Conservation (phyloP, 495 filamentous ascomycete genomes). For the Parathielavia hyrcaniae region DNA sequence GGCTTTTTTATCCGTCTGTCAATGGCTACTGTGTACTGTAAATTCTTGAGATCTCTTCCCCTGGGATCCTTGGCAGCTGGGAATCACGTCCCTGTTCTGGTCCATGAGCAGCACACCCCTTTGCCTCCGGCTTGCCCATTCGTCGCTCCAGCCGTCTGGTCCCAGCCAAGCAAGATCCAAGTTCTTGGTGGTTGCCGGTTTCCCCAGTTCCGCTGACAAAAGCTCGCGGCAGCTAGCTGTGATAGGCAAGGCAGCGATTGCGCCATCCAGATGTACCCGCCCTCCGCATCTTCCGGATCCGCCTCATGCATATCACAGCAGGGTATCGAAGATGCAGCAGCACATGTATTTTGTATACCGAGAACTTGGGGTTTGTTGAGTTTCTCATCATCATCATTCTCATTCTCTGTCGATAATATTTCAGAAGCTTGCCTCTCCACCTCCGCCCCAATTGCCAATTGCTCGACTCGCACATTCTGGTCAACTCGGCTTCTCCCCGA, state of each 20-base stretch:
- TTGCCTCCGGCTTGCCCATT: not conserved
- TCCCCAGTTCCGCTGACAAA: slow-evolving; percentile 3
- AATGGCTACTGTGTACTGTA: no score
- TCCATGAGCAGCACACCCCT: not conserved
- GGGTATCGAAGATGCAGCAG: not conserved
- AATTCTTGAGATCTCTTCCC: no score
- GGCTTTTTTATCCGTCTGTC: no score
- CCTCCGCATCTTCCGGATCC: slow-evolving; percentile 9
- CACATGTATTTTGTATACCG: not conserved
- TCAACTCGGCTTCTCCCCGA: not conserved
- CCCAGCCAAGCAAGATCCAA: slow-evolving; percentile 3
- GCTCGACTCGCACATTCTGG: not conserved
- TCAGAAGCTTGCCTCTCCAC: not conserved
- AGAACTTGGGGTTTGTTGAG: not conserved
- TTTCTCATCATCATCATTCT: not conserved
- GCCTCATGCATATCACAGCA: slow-evolving; percentile 6
- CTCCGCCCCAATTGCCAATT: not conserved
- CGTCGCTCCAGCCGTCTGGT: no score
- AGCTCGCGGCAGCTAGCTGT: slow-evolving; percentile 16
- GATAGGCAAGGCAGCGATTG: slow-evolving; percentile 29
- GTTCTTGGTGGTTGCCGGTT: not conserved
- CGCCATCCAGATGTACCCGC: slow-evolving; percentile 25
- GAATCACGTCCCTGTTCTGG: not conserved
- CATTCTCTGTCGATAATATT: not conserved
- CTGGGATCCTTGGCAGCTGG: no score